These are phyloP conservation scores for Trametes polyzona DNA, from an alignment of 1,284 basidiomycete genomes.

Conservation along the genomic window DNA sequence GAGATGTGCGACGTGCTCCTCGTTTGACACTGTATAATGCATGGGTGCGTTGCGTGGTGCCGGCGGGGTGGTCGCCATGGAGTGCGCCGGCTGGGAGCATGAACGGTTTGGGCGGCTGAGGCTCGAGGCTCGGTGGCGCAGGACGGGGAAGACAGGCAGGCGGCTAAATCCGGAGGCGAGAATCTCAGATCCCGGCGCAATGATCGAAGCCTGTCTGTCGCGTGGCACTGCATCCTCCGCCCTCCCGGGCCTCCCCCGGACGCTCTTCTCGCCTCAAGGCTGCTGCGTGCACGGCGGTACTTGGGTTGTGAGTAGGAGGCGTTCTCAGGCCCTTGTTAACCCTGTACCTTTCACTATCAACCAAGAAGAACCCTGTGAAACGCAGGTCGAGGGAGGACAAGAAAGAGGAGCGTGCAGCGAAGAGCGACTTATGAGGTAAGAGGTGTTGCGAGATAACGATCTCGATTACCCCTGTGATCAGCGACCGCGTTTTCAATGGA, in stretches of 20 bases:
- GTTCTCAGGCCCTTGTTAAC: no score
- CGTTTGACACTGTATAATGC: no score
- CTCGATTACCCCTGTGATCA: conserved; percentile 41
- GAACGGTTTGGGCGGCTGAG: neutral
- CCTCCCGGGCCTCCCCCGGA: conserved; percentile 13
- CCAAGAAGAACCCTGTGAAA: no score
- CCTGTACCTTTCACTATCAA: no score
- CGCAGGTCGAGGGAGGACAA: neutral
- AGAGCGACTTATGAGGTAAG: conserved; percentile 29
- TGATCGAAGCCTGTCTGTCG: conserved; percentile 26
- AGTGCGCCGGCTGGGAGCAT: neutral
- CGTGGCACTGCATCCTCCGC: conserved; percentile 23
- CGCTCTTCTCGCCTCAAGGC: conserved; percentile 3
- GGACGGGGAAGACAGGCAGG: conserved; percentile 16
- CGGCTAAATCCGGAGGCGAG: conserved; percentile 24
- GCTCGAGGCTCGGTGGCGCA: conserved; percentile 15
- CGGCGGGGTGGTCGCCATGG: neutral
- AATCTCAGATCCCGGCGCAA: conserved; percentile 25
- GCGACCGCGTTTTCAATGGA: conserved; percentile 36
- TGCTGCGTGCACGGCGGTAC: conserved; percentile 1
- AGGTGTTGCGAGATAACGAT: conserved; percentile 35
- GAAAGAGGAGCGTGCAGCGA: conserved; percentile 6
- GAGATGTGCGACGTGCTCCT: no score
- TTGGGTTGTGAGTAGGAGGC: no score
- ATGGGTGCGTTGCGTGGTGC: neutral